A percentile compares a stretch with the other conserved stretches of the same genome.
phyloP scores from a whole-genome alignment of 768 basidiomycete genomes.

The Tulasnella sp. region DNA sequence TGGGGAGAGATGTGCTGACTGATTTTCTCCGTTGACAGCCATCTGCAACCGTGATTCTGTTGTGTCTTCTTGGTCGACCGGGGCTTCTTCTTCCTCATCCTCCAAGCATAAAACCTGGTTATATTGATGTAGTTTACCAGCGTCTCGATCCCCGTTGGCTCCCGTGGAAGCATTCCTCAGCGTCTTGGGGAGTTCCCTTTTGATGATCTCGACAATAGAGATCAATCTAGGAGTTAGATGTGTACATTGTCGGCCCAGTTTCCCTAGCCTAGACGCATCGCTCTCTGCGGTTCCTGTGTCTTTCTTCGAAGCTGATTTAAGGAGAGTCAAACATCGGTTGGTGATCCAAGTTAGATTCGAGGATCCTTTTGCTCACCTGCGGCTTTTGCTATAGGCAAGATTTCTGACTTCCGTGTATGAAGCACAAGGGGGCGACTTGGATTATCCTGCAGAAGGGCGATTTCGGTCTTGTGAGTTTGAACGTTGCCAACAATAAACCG shows the following conservation, averaged over 20 bases:
- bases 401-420: constrained; percentile 7
- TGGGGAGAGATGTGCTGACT: constrained; percentile 7
- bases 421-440: constrained; percentile 15
- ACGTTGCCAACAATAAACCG: too few relatives aligned
- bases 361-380: neutral
- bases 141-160: neutral
- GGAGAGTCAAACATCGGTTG: too few relatives aligned
- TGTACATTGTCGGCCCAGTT: too few relatives aligned
- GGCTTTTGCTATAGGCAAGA: neutral
- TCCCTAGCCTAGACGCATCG: too few relatives aligned
- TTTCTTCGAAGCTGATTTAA: constrained; percentile 15
- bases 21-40: constrained; percentile 14
- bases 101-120: constrained; percentile 16
- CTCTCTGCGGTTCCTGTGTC: too few relatives aligned
- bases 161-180: neutral
- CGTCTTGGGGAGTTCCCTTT: constrained; percentile 22
- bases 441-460: neutral
- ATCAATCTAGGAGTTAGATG: constrained; percentile 23
- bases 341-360: neutral
- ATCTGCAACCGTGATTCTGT: neutral
- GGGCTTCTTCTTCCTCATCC: neutral
- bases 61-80: neutral
- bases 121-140: constrained; percentile 16
- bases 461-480: neutral
- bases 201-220: constrained; percentile 27